Conservation (phyloP, 306 rosid genomes). For the Dryas octopetala region DNA sequence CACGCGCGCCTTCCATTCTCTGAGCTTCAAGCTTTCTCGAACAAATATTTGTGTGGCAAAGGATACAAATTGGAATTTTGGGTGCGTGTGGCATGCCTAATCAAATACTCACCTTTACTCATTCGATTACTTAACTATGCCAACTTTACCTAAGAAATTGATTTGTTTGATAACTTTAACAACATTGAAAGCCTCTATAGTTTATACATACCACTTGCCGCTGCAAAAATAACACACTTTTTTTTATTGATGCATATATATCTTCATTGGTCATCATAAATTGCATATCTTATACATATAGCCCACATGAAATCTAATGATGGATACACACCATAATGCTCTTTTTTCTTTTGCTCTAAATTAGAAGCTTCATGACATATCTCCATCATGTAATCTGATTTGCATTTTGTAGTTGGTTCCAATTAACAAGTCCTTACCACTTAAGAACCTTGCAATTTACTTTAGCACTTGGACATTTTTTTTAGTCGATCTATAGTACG, state of each 20-base stretch:
- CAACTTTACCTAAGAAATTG: slow-evolving; percentile 47
- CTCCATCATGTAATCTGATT: slow-evolving; percentile 31
- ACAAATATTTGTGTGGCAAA: not conserved
- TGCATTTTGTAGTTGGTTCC: slow-evolving; percentile 14
- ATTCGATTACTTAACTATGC: slow-evolving; percentile 26
- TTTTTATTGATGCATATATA: slow-evolving; percentile 18
- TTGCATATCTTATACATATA: slow-evolving; percentile 34
- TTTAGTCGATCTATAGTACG: not conserved
- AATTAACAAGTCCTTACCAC: slow-evolving; percentile 25
- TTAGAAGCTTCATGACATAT: slow-evolving; percentile 33
- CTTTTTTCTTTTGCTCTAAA: not conserved
- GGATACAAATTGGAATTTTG: not conserved
- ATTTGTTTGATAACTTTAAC: slow-evolving; percentile 42
- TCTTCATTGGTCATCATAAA: slow-evolving; percentile 41
- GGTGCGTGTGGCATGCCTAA: slow-evolving; percentile 34
- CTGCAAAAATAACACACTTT: slow-evolving; percentile 13
- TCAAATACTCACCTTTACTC: slow-evolving; percentile 26
- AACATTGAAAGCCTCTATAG: slow-evolving; percentile 18
- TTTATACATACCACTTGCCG: slow-evolving; percentile 32
- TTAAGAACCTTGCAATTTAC: slow-evolving; percentile 22
- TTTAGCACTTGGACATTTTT: slow-evolving; percentile 23
- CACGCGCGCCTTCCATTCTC: not conserved
- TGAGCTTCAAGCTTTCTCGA: too few relatives aligned
- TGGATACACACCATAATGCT: slow-evolving; percentile 28
- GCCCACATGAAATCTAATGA: slow-evolving; percentile 47